Conservation (phyloP, 2,329 filamentous ascomycete genomes). For the Westerdykella sp. region DNA sequence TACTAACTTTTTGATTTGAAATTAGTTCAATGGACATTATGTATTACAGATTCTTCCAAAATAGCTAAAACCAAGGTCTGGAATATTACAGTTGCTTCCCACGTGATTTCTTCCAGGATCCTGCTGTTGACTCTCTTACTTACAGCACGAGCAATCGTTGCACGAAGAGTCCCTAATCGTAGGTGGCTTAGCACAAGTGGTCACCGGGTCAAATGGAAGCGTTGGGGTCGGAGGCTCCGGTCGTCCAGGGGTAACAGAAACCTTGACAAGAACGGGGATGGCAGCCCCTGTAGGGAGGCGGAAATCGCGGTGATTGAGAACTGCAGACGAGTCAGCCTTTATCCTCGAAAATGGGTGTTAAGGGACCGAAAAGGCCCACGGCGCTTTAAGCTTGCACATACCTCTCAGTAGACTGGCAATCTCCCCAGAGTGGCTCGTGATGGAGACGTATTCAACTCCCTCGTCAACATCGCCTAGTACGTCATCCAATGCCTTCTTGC, state of each 20-base stretch:
- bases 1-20: no score
- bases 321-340: slow-evolving; percentile 18
- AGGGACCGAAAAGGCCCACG: neutral
- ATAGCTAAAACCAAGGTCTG: no score
- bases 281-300: slow-evolving; percentile 59
- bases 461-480: slow-evolving; percentile 46
- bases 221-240: slow-evolving; percentile 27
- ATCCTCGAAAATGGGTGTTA: no score
- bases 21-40: no score
- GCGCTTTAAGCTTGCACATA: slow-evolving; percentile 5
- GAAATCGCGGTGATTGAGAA: slow-evolving; percentile 58
- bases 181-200: slow-evolving; percentile 26
- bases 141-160: slow-evolving; percentile 35
- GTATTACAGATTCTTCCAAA: no score
- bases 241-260: slow-evolving; percentile 39
- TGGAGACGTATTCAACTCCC: slow-evolving; percentile 41
- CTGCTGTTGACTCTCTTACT: neutral
- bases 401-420: slow-evolving; percentile 49
- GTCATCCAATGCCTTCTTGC: slow-evolving; percentile 45
- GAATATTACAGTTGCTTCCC: no score
- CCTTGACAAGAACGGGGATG: slow-evolving; percentile 62
- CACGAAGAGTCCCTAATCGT: slow-evolving; percentile 26
- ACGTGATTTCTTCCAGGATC: no score
- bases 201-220: slow-evolving; percentile 15
- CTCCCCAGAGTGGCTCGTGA: slow-evolving; percentile 55